These are phyloP conservation scores for Phytophthora syringae DNA, from an alignment of 352 stramenopile species.

Conservation along the genomic window DNA sequence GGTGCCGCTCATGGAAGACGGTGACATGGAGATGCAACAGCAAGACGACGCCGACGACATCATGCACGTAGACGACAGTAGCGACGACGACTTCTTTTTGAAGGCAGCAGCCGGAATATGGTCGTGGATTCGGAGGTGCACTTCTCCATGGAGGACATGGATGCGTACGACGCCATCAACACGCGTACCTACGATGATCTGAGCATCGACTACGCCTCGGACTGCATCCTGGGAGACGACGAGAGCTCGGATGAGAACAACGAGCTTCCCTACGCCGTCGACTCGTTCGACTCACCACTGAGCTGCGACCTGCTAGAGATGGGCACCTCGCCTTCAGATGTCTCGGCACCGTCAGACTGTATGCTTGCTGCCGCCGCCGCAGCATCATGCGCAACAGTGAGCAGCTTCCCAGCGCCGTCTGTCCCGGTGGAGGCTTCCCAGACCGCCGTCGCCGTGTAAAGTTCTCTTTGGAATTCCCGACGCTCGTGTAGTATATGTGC, in stretches of 20 bases:
- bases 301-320: slow-evolving; percentile 62
- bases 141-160: slow-evolving; percentile 79
- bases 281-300: slow-evolving; percentile 62
- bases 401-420: slow-evolving; percentile 19
- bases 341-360: slow-evolving; percentile 53
- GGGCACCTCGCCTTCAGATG: slow-evolving; percentile 72
- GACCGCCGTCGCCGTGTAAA: slow-evolving; percentile 35
- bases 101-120: slow-evolving; percentile 43
- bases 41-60: slow-evolving; percentile 50
- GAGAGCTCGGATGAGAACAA: slow-evolving; percentile 58
- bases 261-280: slow-evolving; percentile 67
- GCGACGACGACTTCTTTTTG: slow-evolving; percentile 68
- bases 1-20: slow-evolving; percentile 62
- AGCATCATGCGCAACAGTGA: slow-evolving; percentile 26
- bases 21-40: slow-evolving; percentile 56
- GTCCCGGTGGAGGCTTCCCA: slow-evolving; percentile 22
- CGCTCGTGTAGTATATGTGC: slow-evolving; percentile 39
- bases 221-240: slow-evolving; percentile 75
- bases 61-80: slow-evolving; percentile 59
- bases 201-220: slow-evolving; percentile 65
- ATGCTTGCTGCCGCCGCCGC: slow-evolving; percentile 49
- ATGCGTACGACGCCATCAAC: slow-evolving; percentile 68
- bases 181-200: slow-evolving; percentile 67
- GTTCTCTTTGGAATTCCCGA: slow-evolving; percentile 4
- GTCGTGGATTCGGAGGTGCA: slow-evolving; percentile 59